A percentile compares a stretch with the other conserved stretches of the same genome.
Conservation (phyloP, 768 basidiomycete genomes). For the Lentinus tigrinus region DNA sequence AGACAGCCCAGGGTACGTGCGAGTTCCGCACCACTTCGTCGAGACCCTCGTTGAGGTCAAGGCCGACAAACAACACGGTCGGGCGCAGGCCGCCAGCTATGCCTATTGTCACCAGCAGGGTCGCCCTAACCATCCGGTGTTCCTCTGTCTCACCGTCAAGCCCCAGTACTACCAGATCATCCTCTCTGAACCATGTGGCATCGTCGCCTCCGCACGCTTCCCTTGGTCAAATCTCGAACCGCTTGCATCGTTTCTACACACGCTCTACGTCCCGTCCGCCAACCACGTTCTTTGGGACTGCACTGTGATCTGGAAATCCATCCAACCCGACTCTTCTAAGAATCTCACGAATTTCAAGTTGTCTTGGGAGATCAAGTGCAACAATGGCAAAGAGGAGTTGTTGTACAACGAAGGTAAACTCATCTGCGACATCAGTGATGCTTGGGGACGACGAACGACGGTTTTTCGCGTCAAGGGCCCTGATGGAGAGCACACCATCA, state of each 20-base stretch:
- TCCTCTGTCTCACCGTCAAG: background rate
- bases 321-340: too few relatives aligned
- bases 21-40: background rate
- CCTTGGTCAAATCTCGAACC: background rate
- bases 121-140: background rate
- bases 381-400: too few relatives aligned
- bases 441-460: too few relatives aligned
- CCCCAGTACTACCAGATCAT: constrained; percentile 2
- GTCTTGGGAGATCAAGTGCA: too few relatives aligned
- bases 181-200: background rate
- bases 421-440: too few relatives aligned
- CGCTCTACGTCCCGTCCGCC: background rate
- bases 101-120: background rate
- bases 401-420: too few relatives aligned
- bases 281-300: constrained; percentile 2
- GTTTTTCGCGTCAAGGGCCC: too few relatives aligned
- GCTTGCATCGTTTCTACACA: background rate
- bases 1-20: background rate
- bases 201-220: background rate
- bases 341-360: too few relatives aligned
- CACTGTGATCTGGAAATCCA: background rate
- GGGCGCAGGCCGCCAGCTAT: background rate
- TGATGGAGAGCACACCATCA: too few relatives aligned
- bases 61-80: background rate
- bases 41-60: background rate